These are phyloP conservation scores for Sordariomycetes sp. DNA, from an alignment of 2,329 filamentous ascomycete genomes.

Conservation along the genomic window DNA sequence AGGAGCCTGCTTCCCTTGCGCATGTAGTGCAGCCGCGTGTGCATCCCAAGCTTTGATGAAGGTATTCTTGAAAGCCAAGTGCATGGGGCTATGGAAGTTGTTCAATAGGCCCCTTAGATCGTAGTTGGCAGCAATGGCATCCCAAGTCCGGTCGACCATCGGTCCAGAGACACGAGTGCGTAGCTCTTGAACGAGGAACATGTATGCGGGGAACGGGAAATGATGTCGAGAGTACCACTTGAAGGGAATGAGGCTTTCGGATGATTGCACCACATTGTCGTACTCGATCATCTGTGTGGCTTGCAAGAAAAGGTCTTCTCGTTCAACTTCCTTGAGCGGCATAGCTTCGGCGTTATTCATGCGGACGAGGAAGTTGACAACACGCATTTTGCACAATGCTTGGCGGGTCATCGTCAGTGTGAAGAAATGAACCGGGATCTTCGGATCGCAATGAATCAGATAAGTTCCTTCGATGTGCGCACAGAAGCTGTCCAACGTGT, in stretches of 20 bases:
- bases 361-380: constrained; percentile 43
- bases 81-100: constrained; percentile 44
- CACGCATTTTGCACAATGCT: constrained; percentile 46
- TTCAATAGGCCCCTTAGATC: constrained; percentile 39
- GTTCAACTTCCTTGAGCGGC: constrained; percentile 33
- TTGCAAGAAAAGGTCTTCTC: constrained; percentile 42
- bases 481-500: constrained; percentile 43
- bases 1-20: constrained; percentile 30
- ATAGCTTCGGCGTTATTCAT: constrained; percentile 29
- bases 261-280: constrained; percentile 45
- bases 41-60: constrained; percentile 57
- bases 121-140: constrained; percentile 45
- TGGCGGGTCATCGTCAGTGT: constrained; percentile 48
- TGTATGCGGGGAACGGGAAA: constrained; percentile 53
- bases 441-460: constrained; percentile 45
- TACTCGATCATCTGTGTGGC: constrained; percentile 51
- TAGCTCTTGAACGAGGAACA: constrained; percentile 49
- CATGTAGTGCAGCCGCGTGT: constrained; percentile 36
- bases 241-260: constrained; percentile 41
- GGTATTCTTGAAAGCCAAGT: constrained; percentile 45
- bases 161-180: constrained; percentile 42
- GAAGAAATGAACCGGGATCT: constrained; percentile 50
- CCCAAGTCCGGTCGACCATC: constrained; percentile 50
- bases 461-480: constrained; percentile 47
- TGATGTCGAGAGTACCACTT: constrained; percentile 51